These are phyloP conservation scores for Durio zibethinus DNA, from an alignment of 345 rosid genomes.

Conservation along the genomic window DNA sequence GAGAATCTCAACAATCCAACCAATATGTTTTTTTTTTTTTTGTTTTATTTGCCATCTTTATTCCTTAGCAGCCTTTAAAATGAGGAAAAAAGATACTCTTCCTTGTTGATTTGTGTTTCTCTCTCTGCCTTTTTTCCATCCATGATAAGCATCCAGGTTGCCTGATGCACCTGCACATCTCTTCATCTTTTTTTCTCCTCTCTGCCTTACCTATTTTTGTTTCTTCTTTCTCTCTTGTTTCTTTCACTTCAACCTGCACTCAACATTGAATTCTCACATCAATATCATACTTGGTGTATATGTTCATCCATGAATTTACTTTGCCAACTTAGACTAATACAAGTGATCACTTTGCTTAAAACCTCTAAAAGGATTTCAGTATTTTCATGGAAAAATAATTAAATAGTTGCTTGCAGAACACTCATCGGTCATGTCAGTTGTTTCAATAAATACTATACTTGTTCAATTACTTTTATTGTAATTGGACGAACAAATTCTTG, in stretches of 20 bases:
- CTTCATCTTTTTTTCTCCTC: constrained; percentile 12
- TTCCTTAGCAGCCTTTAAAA: constrained; percentile 32
- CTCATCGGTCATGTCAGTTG: background rate
- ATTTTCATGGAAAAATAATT: background rate
- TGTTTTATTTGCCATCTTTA: background rate
- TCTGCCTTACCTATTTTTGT: constrained; percentile 16
- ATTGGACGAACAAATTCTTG: too few species aligned
- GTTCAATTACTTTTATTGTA: too few species aligned
- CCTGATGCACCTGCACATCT: constrained; percentile 28
- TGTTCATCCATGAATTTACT: background rate
- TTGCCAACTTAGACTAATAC: too few species aligned
- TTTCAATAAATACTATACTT: background rate
- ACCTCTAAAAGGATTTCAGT: background rate
- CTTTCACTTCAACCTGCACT: constrained; percentile 36
- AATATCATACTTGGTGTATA: background rate
- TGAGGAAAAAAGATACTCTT: constrained; percentile 39
- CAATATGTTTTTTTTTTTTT: background rate
- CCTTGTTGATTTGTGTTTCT: constrained; percentile 42
- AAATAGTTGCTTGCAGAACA: too few species aligned
- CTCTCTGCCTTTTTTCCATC: constrained; percentile 54
- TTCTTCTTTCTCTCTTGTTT: constrained; percentile 31
- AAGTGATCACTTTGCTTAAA: background rate
- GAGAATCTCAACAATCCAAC: constrained; percentile 11
- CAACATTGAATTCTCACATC: constrained; percentile 6
- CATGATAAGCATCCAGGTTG: constrained; percentile 69